Evolutionary conservation across 2,329 filamentous ascomycete genomes (phyloP), one percentile per base, ranked within the genome.

Genomic region (Phialocephala sp.): DNA sequence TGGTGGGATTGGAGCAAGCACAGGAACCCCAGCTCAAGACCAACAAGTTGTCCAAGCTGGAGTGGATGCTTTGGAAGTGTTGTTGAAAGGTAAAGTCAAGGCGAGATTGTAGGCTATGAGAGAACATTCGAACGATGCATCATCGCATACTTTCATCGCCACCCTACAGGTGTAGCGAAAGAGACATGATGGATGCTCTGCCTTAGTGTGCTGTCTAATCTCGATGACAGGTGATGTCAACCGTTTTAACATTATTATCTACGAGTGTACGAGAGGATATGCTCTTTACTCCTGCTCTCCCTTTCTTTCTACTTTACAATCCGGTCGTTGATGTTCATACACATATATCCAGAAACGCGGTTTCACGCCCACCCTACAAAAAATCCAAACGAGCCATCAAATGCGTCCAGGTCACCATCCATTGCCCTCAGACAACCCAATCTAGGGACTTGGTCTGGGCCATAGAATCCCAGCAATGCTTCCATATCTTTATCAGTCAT

Each of bases 401-500:
- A 76, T 4, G 67, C 69, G 56, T 72, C 70, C 2, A 67, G 45
- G 39, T 73, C 71, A 20, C 65, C 71, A 41, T 87, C 80, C 77
- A 89, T 84, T 4, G 81, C 83, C 67, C 83, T 80, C n/a, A 90
- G 74, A 58, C 84, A 80, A 27, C 84, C 84, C 52, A 88, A 76
- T 1, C 81, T 74, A 3, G 87, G 87, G 0, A 89, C 87, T 63
- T 84, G 81, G 67, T 83, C 81, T 0, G 80, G 74, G 0, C 78
- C 79, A 71, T 96, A 97, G 76, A 89, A 94, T n/a, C 83, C 81
- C 43, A 98, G 80, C n/a, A 98, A 81, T 62, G 84, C 85, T 63
- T 91, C 88, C 91, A 98, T 97, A 73, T 94, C 94, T 72, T 90
- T 86, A 59, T 95, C 91, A 22, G 86, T 87, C 84, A 98, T 88